Base-by-base conservation (phyloP, 768 basidiomycete species). In the Pleurotus eryngii region DNA sequence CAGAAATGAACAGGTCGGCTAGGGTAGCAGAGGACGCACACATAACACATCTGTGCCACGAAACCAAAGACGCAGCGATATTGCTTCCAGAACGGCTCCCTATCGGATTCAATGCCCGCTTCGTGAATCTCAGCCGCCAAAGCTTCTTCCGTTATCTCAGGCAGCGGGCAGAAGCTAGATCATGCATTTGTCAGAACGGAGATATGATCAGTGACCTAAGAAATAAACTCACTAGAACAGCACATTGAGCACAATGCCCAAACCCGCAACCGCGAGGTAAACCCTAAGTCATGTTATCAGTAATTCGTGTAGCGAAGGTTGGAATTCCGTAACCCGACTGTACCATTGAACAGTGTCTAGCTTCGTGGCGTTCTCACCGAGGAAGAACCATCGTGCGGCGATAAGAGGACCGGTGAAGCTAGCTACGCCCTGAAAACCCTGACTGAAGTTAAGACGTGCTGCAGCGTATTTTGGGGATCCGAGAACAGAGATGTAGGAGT, bases 361-460 rank as follows among this genome's bases (percentile, higher is more conserved):
- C 45, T 76, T 76, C 22, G 71, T 80, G 5, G 78, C 80, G 67
- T 90, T 89, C 49, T 68, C 77, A 4, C 83, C 89, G 1, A 72
- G 74, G 77, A 90, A 89, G 74, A 90, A 91, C 78, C 82, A 89
- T 54, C 82, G 76, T 3, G 86, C 82, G 20, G 87, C 88, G 63
- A 90, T 90, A 61, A 90, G 78, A 17, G 89, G 88, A 3, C 90
- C 84, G 7, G 82, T 76, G 66, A 90, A 89, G 3, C 83, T 82
- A 0, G 89, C 88, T 43, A 91, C 74, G 20, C 88, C 89, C 64
- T 89, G 87, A 74, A 87, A 89, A 3, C 86, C 86, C 71, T 91
- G 90, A 59, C 86, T 87, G 68, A 90, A 87, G 68, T 89, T 90
- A 51, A 92, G 77, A 26, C 89, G 79, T 63, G 86, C 84, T 12